A percentile compares a stretch with the other conserved stretches of the same genome.
Evolutionary conservation across 306 rosid genomes (phyloP).

Genomic region (Rubus idaeus): DNA sequence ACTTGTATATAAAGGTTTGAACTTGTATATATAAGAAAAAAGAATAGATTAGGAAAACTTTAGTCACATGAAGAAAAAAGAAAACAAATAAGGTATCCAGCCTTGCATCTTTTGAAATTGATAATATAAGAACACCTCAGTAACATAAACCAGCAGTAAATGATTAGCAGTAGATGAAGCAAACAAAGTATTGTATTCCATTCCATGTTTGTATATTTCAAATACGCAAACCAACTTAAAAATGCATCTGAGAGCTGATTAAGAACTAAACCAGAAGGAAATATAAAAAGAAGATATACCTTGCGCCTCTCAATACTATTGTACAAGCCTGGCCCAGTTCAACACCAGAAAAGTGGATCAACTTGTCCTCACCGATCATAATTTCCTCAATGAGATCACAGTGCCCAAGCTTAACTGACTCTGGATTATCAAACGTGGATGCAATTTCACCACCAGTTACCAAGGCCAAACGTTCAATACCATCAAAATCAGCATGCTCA

Average conservation of each 20-base stretch:
- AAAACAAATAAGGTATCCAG: no score
- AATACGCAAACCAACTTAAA: neutral
- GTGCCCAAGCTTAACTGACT: conserved; percentile 90
- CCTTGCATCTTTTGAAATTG: no score
- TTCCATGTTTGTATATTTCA: neutral
- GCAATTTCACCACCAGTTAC: conserved; percentile 98
- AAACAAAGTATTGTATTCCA: neutral
- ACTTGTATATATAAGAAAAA: no score
- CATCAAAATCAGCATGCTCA: conserved; percentile 99
- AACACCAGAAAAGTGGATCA: conserved; percentile 95
- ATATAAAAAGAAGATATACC: conserved; percentile 40
- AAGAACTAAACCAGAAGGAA: neutral
- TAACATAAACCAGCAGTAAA: no score
- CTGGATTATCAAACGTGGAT: conserved; percentile 93
- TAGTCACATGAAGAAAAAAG: no score
- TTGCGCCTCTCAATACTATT: conserved; percentile 86
- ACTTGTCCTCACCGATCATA: conserved; percentile 94
- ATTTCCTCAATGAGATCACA: conserved; percentile 92
- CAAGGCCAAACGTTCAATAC: conserved; percentile 82
- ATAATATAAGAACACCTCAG: no score
- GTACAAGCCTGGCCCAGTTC: conserved; percentile 97
- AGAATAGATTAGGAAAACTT: no score
- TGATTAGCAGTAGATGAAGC: no score
- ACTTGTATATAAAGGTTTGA: neutral
- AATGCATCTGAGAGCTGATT: neutral